Conservation (phyloP, 2,329 filamentous ascomycete species). For the Pseudogymnoascus sp. region DNA sequence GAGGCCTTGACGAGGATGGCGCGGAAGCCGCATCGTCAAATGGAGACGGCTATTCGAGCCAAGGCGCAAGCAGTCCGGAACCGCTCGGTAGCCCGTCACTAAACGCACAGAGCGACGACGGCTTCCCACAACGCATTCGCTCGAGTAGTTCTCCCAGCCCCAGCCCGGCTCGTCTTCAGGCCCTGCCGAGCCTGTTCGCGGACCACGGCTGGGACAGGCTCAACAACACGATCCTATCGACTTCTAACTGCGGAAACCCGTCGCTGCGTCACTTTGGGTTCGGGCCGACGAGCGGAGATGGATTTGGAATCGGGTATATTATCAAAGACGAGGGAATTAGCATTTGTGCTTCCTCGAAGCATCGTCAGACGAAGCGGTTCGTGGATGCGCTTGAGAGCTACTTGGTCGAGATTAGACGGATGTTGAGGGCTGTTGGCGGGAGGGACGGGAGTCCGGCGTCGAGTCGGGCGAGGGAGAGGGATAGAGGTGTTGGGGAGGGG, state of each 20-base stretch:
- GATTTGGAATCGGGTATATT: conserved; percentile 97
- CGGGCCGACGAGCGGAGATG: conserved; percentile 85
- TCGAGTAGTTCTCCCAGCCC: conserved; percentile 37
- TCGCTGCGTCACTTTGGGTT: conserved; percentile 93
- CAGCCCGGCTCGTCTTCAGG: conserved; percentile 42
- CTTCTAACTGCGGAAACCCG: conserved; percentile 98
- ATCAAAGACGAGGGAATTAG: conserved; percentile 91
- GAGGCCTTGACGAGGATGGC: conserved; percentile 66
- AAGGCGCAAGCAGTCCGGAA: neutral
- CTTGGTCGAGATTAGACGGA: conserved; percentile 78
- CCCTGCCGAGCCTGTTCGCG: conserved; percentile 65
- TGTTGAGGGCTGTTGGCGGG: conserved; percentile 62
- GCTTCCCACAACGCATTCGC: conserved; percentile 19
- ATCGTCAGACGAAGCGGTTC: conserved; percentile 84
- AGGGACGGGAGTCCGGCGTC: conserved; percentile 42
- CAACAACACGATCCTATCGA: conserved; percentile 89
- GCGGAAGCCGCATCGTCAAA: conserved; percentile 43
- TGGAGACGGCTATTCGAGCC: conserved; percentile 54
- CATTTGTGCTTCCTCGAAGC: conserved; percentile 88
- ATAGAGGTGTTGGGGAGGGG: conserved; percentile 22
- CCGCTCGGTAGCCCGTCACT: conserved; percentile 26
- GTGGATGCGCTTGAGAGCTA: conserved; percentile 86
- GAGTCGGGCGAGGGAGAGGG: conserved; percentile 47
- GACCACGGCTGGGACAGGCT: conserved; percentile 90
- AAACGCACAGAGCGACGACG: neutral